Evolutionary conservation across 257 asterid genomes (phyloP).

Genomic region (Prunella vulgaris): DNA sequence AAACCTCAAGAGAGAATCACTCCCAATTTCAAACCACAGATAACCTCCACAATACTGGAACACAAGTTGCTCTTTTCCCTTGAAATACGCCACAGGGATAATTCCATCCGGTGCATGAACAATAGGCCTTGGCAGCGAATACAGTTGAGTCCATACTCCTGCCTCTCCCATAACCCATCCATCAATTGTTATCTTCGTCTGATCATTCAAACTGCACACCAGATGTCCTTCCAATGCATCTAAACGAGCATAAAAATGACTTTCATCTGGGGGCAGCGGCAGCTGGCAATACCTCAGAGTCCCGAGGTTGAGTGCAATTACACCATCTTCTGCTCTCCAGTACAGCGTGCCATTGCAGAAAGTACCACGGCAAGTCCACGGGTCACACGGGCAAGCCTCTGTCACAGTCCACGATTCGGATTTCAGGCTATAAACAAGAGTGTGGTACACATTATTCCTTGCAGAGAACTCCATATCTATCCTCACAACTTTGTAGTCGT

Average conservation of each 20-base stretch:
- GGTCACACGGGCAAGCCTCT: not conserved
- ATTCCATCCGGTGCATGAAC: no score
- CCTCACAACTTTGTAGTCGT: not conserved
- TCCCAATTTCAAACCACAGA: not conserved
- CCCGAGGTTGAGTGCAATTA: not conserved
- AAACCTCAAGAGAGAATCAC: not conserved
- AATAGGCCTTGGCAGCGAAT: not conserved
- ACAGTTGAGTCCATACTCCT: not conserved
- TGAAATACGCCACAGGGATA: not conserved
- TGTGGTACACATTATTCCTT: not conserved
- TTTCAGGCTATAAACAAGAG: not conserved
- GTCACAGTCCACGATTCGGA: not conserved
- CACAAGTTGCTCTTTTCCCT: slow-evolving; percentile 1
- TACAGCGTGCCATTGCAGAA: not conserved
- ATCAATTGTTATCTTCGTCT: not conserved
- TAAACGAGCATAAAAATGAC: fast-evolving
- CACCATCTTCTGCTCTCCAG: not conserved
- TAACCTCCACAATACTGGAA: not conserved
- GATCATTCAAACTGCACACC: not conserved
- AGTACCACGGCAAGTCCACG: not conserved
- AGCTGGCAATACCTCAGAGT: not conserved
- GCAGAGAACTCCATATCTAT: not conserved
- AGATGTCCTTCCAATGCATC: not conserved
- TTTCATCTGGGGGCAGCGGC: not conserved
- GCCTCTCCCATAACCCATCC: not conserved